Conservation (phyloP, 2,329 filamentous ascomycete genomes). For the Ophioceras dolichostomum region DNA sequence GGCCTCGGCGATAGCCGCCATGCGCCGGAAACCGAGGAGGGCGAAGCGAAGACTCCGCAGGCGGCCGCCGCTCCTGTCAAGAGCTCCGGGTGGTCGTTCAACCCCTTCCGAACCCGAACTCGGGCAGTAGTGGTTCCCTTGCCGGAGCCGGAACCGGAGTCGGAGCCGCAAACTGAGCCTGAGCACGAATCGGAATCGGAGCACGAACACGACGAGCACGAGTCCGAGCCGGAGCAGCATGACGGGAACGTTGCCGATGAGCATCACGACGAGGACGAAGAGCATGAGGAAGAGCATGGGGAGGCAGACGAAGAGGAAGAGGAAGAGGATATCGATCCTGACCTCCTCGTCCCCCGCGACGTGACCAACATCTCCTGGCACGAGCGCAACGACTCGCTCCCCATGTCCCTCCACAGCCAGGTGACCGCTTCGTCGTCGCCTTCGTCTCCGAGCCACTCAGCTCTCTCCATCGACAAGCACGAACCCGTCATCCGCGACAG, state of each 20-base stretch:
- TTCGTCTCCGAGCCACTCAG: constrained; percentile 16
- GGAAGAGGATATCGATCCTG: constrained; percentile 7
- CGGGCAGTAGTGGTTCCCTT: too few species aligned
- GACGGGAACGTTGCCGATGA: background rate
- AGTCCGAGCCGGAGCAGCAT: background rate
- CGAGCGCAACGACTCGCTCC: constrained; percentile 16
- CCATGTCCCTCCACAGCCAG: constrained; percentile 20
- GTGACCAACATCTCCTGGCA: constrained; percentile 20
- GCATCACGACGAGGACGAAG: background rate
- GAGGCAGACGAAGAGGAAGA: constrained; percentile 8
- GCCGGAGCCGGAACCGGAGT: too few species aligned
- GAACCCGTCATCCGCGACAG: constrained; percentile 20
- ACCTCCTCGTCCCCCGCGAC: constrained; percentile 13
- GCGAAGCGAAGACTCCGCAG: too few species aligned
- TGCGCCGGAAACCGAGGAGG: constrained; percentile 6
- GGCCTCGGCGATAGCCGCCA: constrained; percentile 17
- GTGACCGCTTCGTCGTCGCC: constrained; percentile 20
- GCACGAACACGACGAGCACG: constrained; percentile 5
- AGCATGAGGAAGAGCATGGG: background rate
- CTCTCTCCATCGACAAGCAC: constrained; percentile 13
- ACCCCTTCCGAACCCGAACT: too few species aligned
- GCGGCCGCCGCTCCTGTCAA: too few species aligned
- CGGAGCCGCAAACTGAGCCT: background rate
- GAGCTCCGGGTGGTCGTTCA: too few species aligned
- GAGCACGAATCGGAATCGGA: background rate